Conservation (phyloP, 2,329 filamentous ascomycete species). For the Trichophyton schoenleinii region DNA sequence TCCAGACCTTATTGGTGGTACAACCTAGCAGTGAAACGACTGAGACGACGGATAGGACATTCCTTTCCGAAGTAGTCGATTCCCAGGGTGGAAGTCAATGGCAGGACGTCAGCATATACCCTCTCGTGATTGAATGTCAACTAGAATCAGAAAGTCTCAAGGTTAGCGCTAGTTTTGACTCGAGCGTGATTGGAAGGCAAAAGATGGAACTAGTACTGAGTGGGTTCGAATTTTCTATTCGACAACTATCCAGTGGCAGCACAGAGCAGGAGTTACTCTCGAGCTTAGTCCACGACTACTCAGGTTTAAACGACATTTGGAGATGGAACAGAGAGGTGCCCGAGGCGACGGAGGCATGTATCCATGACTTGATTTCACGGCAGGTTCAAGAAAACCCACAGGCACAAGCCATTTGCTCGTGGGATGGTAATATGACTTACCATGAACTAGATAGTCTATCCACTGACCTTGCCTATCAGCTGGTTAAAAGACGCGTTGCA, state of each 20-base stretch:
- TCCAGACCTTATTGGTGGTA: constrained; percentile 30
- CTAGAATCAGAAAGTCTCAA: neutral
- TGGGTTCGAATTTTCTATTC: neutral
- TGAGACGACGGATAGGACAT: neutral
- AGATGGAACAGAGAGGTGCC: constrained; percentile 16
- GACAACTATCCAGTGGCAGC: neutral
- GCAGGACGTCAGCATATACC: neutral
- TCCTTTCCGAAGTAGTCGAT: neutral
- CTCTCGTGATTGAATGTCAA: neutral
- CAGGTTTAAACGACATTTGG: constrained; percentile 17
- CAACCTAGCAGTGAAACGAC: constrained; percentile 6
- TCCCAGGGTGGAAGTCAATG: neutral
- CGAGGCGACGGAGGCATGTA: constrained; percentile 13
- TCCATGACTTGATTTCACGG: constrained; percentile 20
- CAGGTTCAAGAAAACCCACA: constrained; percentile 15
- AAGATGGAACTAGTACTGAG: neutral
- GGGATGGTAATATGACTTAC: constrained; percentile 15
- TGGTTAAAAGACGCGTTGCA: constrained; percentile 14
- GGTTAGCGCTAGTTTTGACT: neutral
- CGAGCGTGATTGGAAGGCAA: neutral
- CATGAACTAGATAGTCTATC: constrained; percentile 14
- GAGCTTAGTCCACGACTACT: neutral
- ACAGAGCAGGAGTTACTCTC: neutral
- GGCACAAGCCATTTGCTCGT: constrained; percentile 14
- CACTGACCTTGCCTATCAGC: constrained; percentile 3